Base-by-base conservation (phyloP, 2,329 filamentous ascomycete genomes). In the Aspergillus terreus region DNA sequence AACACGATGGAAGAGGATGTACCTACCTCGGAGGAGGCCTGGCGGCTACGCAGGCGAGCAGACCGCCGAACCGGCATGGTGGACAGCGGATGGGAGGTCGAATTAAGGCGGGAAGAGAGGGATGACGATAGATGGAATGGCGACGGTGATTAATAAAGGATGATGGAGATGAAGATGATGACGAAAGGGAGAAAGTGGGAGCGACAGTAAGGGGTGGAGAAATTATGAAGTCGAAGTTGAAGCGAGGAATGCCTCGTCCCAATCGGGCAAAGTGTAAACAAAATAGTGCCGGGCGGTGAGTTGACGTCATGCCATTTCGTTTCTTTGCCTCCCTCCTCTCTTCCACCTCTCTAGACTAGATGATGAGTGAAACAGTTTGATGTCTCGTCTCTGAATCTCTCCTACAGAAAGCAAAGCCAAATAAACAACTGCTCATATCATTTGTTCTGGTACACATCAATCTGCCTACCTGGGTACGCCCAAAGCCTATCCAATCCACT, bases 201-300 rank as follows among this genome's bases (percentile, higher is more conserved):
- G 15, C 38, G 12, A 19, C 53, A 9, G 62, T 66, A 68, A 35
- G 80, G 62, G 47, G 80, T 76, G 2, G 79, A 74, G 54, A 51
- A 80, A 19, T 12, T n/a, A 12, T 42, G 40, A 21, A 35, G 40
- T 21, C 49, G 50, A 44, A 23, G 33, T 47, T n/a, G 27, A 38
- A 51, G 45, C 38, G 32, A 33, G 45, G 43, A 45, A 42, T 19
- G 46, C 23, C 12, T 10, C 35, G 19, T 12, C 47, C 41, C 47
- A 40, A 49, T 49, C 41, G 40, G 49, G 49, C 41, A 51, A 47
- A 50, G 52, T 38, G 50, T 55, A 55, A 55, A 55, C 53, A 55
- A 42, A 55, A 53, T 47, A 50, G 27, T 52, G 50, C 47, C 46
- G 48, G 53, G 53, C 53, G 53, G 53, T 55, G 53, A 55, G 47